These are phyloP conservation scores for Diplodia seriata DNA, from an alignment of 2,329 filamentous ascomycete genomes.

Conservation along the genomic window DNA sequence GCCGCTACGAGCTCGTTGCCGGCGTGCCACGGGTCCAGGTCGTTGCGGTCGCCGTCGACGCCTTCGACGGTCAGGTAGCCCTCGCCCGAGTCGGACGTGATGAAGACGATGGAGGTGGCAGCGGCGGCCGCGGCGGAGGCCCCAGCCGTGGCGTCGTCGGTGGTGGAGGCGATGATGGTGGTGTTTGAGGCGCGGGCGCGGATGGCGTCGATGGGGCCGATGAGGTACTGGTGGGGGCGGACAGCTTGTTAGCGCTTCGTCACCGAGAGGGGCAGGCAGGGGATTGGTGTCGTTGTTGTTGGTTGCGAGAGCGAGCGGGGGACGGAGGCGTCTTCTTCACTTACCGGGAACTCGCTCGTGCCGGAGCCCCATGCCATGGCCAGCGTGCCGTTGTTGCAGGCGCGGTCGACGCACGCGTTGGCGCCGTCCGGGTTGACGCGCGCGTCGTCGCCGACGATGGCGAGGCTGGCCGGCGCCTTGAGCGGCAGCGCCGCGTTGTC, in stretches of 20 bases:
- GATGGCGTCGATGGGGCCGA: constrained; percentile 54
- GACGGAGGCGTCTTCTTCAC: background rate
- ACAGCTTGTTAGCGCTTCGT: background rate
- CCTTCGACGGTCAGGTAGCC: constrained; percentile 57
- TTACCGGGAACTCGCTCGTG: constrained; percentile 51
- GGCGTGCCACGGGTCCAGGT: constrained; percentile 56
- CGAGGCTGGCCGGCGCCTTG: constrained; percentile 66
- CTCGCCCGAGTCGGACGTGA: constrained; percentile 57
- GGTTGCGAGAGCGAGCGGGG: background rate
- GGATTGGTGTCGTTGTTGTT: background rate
- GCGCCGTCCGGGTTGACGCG: constrained; percentile 75
- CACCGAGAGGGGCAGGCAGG: background rate
- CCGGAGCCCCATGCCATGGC: constrained; percentile 74
- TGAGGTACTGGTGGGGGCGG: constrained; percentile 44
- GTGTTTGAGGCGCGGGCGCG: constrained; percentile 46
- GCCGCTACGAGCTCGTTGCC: constrained; percentile 51
- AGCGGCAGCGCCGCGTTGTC: constrained; percentile 73
- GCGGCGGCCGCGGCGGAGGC: constrained; percentile 49
- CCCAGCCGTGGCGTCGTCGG: constrained; percentile 47
- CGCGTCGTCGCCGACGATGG: constrained; percentile 78
- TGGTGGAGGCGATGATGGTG: constrained; percentile 49
- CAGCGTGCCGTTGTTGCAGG: constrained; percentile 66
- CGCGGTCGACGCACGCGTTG: constrained; percentile 78
- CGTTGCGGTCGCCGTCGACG: constrained; percentile 56
- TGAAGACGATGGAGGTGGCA: constrained; percentile 54